These are phyloP conservation scores for Bipolaris zeicola DNA, from an alignment of 2,329 filamentous ascomycete genomes.

Conservation along the genomic window DNA sequence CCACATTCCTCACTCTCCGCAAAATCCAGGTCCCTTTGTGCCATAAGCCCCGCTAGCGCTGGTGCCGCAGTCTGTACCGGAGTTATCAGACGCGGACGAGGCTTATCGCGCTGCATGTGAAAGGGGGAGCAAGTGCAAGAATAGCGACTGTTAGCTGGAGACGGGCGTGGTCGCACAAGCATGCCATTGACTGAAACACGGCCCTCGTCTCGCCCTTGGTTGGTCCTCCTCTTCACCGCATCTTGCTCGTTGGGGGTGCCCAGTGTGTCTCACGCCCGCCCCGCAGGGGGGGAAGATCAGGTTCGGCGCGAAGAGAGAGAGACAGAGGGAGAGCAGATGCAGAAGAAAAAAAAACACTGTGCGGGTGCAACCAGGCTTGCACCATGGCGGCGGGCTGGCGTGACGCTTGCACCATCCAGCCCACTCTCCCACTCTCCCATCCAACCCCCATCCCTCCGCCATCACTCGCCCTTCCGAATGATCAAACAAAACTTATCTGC, in stretches of 20 bases:
- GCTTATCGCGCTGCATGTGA: conserved; percentile 30
- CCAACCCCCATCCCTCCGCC: too few relatives aligned
- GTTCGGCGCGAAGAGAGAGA: conserved; percentile 1
- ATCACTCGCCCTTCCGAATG: conserved; percentile 1
- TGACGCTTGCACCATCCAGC: conserved; percentile 22
- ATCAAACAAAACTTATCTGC: conserved; percentile 23
- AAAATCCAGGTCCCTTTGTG: conserved; percentile 14
- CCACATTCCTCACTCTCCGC: conserved; percentile 14
- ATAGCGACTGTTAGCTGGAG: conserved; percentile 8
- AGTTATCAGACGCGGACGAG: conserved; percentile 9
- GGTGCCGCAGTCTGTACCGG: conserved; percentile 11
- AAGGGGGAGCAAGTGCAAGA: conserved; percentile 23
- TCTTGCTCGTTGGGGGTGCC: conserved; percentile 15
- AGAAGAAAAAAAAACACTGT: not conserved
- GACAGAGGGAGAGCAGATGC: not conserved
- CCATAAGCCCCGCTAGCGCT: conserved; percentile 12
- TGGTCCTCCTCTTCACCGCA: conserved; percentile 18
- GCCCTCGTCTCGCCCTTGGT: not conserved
- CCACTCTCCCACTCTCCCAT: too few relatives aligned
- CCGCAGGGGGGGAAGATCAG: conserved; percentile 15
- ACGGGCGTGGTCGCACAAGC: conserved; percentile 19
- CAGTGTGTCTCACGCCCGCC: conserved; percentile 16
- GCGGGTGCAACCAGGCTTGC: conserved; percentile 13
- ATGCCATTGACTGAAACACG: conserved; percentile 19
- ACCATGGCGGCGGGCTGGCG: conserved; percentile 18